These are phyloP conservation scores for Hyphochytrium catenoides DNA, from an alignment of 352 stramenopile species.

Conservation along the genomic window DNA sequence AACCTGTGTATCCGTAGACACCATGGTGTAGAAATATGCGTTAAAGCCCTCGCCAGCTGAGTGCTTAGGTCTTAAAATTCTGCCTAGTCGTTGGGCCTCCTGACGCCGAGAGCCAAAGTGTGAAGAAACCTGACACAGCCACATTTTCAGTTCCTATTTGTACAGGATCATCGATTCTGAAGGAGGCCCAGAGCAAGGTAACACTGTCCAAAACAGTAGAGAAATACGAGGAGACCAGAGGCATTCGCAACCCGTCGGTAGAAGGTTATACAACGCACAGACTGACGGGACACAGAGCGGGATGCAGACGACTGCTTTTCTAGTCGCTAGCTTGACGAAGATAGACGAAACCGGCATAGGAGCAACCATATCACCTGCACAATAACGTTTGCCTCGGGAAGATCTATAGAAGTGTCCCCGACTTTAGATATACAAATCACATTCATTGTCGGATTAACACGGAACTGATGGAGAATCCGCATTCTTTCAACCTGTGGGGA, in stretches of 20 bases:
- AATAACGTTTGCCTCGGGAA: constrained; percentile 98
- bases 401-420: constrained; percentile 96
- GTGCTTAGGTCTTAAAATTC: constrained; percentile 93
- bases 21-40: constrained; percentile 99
- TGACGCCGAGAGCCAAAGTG: constrained; percentile 97
- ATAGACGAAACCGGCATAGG: no score
- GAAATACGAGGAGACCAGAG: no score
- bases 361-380: constrained; percentile 93
- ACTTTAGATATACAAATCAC: constrained; percentile 80
- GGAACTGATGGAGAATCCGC: constrained; percentile 54
- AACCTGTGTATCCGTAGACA: constrained; percentile 95
- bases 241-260: no score
- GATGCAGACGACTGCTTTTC: no score
- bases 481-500: constrained; percentile 32
- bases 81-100: constrained; percentile 95
- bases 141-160: no score
- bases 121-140: constrained; percentile 43
- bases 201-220: no score
- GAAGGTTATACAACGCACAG: no score
- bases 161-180: no score
- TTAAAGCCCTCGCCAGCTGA: constrained; percentile 91
- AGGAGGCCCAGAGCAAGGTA: no score
- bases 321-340: no score
- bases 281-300: no score
- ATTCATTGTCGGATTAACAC: constrained; percentile 51